A percentile compares a stretch with the other conserved stretches of the same genome.
phyloP scores from a whole-genome alignment of 2,329 filamentous ascomycete genomes.

The Fusarium tupiense region DNA sequence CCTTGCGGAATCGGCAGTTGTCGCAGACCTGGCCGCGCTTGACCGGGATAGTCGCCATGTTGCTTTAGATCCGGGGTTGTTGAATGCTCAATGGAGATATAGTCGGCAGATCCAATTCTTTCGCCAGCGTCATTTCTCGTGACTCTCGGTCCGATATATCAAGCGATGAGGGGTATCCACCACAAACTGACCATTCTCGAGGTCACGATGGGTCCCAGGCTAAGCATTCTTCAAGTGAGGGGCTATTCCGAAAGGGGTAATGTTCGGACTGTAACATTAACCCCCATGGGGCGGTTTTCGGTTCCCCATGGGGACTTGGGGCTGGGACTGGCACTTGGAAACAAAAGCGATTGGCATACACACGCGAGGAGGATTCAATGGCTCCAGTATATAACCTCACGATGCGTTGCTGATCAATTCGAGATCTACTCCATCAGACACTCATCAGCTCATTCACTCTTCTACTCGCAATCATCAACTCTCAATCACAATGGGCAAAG shows the following conservation, averaged over 20 bases:
- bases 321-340: not conserved
- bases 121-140: not conserved
- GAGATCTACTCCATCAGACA: not conserved
- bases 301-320: constrained; percentile 1
- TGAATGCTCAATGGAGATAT: constrained; percentile 25
- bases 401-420: not conserved
- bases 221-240: not conserved
- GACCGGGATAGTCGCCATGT: constrained; percentile 13
- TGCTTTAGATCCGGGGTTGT: not conserved
- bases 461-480: not conserved
- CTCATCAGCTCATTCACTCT: not conserved
- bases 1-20: constrained; percentile 47
- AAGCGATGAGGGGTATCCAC: constrained; percentile 14
- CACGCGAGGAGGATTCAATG: not conserved
- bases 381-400: constrained; percentile 26
- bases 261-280: constrained; percentile 15
- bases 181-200: not conserved
- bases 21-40: constrained; percentile 42
- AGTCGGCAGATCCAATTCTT: constrained; percentile 10
- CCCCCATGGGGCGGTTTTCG: not conserved
- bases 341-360: constrained; percentile 8
- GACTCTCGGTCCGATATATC: constrained; percentile 16
- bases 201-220: not conserved
- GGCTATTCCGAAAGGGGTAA: constrained; percentile 32
- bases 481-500: constrained; percentile 10